These are phyloP conservation scores for Colletotrichum simmondsii DNA, from an alignment of 2,329 filamentous ascomycete genomes.

Conservation along the genomic window DNA sequence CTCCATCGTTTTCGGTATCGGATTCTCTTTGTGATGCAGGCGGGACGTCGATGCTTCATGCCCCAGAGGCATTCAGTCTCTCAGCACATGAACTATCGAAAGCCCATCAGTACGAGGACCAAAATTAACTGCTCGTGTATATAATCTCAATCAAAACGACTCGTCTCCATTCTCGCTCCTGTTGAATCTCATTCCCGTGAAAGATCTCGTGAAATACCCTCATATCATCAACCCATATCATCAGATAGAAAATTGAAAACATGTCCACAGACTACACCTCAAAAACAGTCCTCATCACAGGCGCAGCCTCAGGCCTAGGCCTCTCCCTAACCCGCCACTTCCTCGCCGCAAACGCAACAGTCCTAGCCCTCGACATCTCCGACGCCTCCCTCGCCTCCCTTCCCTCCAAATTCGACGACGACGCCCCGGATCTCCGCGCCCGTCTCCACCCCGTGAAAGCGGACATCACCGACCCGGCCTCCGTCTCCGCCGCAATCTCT, in stretches of 20 bases:
- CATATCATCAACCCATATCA: neutral
- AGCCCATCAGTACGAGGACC: no score
- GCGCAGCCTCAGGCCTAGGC: constrained; percentile 14
- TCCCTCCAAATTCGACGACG: constrained; percentile 2
- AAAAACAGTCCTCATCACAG: constrained; percentile 21
- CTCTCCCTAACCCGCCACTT: constrained; percentile 7
- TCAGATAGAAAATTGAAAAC: neutral
- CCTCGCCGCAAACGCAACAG: constrained; percentile 19
- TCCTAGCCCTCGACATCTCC: constrained; percentile 19
- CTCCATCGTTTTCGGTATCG: no score
- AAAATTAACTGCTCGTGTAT: no score
- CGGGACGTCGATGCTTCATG: no score
- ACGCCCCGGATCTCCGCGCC: neutral
- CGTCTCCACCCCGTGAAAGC: neutral
- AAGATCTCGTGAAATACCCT: no score
- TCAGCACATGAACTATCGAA: no score
- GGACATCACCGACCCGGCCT: neutral
- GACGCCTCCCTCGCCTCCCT: neutral
- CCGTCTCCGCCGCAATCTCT: neutral
- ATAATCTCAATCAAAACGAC: no score
- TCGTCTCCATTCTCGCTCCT: no score
- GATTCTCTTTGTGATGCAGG: no score
- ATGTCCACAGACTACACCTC: constrained; percentile 29
- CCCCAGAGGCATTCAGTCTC: no score
- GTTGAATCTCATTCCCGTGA: no score